phyloP scores from a whole-genome alignment of 2,329 filamentous ascomycete genomes.

The Aspergillus glaucus region DNA sequence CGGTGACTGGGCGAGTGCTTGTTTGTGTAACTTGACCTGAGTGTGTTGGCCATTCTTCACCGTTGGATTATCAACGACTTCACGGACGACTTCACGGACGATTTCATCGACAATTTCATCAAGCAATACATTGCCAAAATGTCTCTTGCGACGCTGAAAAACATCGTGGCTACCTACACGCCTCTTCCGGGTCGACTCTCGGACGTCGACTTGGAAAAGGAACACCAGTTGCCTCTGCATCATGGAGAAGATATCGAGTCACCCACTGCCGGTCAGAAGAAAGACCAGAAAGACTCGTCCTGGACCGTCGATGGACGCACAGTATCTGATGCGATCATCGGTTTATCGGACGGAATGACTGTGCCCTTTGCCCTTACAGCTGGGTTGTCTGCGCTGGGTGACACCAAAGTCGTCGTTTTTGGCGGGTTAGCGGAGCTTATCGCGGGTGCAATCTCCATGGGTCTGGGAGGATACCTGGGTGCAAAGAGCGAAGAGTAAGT shows the following conservation, averaged over 20 bases:
- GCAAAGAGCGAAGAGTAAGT: constrained; percentile 43
- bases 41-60: no score
- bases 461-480: constrained; percentile 66
- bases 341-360: constrained; percentile 71
- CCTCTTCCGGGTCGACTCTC: constrained; percentile 13
- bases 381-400: constrained; percentile 57
- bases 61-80: no score
- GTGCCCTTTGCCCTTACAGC: constrained; percentile 75
- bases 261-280: constrained; percentile 8
- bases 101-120: no score
- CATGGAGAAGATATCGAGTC: constrained; percentile 11
- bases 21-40: no score
- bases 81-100: no score
- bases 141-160: constrained; percentile 25
- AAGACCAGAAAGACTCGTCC: constrained; percentile 13
- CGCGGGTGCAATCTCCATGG: constrained; percentile 71
- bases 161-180: constrained; percentile 25
- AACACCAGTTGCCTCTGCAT: constrained; percentile 12
- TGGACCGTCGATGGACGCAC: constrained; percentile 31
- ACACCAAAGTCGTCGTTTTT: constrained; percentile 61
- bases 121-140: constrained; percentile 9
- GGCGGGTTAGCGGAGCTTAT: constrained; percentile 70
- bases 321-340: constrained; percentile 60
- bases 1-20: no score
- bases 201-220: constrained; percentile 24